Conservation (phyloP, 805 yeast species). For the Huiozyma naganishii region DNA sequence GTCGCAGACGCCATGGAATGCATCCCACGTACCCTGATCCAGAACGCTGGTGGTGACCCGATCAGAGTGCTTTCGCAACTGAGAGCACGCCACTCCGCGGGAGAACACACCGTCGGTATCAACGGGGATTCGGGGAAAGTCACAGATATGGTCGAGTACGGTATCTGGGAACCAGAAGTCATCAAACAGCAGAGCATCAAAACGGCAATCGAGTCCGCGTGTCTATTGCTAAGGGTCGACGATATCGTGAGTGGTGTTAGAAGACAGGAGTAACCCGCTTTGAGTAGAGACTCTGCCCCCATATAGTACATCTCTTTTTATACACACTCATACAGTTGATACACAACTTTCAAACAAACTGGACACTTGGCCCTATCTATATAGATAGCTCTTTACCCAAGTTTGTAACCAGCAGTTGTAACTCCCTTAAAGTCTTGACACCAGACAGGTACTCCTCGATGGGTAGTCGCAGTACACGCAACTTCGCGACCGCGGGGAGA, state of each 20-base stretch:
- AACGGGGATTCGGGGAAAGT: slow-evolving; percentile 92
- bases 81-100: slow-evolving; percentile 94
- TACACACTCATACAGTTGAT: not conserved
- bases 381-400: slow-evolving; percentile 27
- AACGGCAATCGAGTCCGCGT: slow-evolving; percentile 97
- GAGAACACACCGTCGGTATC: slow-evolving; percentile 74
- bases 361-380: not conserved
- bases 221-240: slow-evolving; percentile 88
- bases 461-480: slow-evolving; percentile 13
- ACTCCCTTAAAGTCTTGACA: slow-evolving; percentile 11
- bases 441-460: slow-evolving; percentile 10
- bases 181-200: slow-evolving; percentile 93
- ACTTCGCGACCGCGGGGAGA: slow-evolving; percentile 33
- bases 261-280: slow-evolving; percentile 27
- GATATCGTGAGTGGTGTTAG: slow-evolving; percentile 96
- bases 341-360: no score
- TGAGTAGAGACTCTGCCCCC: not conserved
- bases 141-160: slow-evolving; percentile 91
- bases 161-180: slow-evolving; percentile 99
- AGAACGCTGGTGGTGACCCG: slow-evolving; percentile 96
- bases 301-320: not conserved
- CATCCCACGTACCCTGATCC: slow-evolving; percentile 92
- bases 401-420: slow-evolving; percentile 28
- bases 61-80: slow-evolving; percentile 79
- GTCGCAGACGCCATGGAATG: slow-evolving; percentile 98